Percentiles rank a stretch among this genome's conserved stretches.
Evolutionary conservation across 164 flowering plant species (phyloP).

Genomic region (Annona squamosa): DNA sequence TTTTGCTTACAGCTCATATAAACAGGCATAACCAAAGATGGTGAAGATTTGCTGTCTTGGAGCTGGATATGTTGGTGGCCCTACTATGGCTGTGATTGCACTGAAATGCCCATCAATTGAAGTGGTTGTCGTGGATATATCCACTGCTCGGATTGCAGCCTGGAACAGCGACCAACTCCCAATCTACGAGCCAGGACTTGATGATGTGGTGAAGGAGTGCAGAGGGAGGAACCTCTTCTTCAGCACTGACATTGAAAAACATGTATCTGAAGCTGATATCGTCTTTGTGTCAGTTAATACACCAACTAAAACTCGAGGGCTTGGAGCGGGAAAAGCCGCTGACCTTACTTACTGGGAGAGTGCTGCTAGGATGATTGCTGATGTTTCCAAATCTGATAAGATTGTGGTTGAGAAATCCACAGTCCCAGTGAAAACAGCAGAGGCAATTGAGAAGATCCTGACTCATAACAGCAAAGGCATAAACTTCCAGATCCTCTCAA

Average conservation of each 20-base stretch:
- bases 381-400: slow-evolving; percentile 25
- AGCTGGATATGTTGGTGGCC: slow-evolving; percentile 25
- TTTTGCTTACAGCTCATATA: no score
- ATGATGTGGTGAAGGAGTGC: slow-evolving; percentile 17
- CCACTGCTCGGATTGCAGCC: slow-evolving; percentile 17
- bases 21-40: not conserved
- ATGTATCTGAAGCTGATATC: slow-evolving; percentile 19
- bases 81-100: slow-evolving; percentile 25
- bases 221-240: slow-evolving; percentile 20
- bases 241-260: slow-evolving; percentile 17
- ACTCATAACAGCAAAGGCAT: slow-evolving; percentile 19
- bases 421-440: slow-evolving; percentile 26
- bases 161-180: slow-evolving; percentile 25
- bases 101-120: slow-evolving; percentile 15
- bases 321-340: slow-evolving; percentile 24
- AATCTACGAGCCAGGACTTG: slow-evolving; percentile 24
- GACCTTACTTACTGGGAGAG: slow-evolving; percentile 26
- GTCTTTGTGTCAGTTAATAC: slow-evolving; percentile 24
- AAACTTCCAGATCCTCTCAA: slow-evolving; percentile 22
- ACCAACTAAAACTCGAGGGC: slow-evolving; percentile 22
- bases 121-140: slow-evolving; percentile 24
- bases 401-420: slow-evolving; percentile 29
- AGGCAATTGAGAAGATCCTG: slow-evolving; percentile 27
- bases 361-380: slow-evolving; percentile 28
- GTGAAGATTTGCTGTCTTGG: slow-evolving; percentile 21